Evolutionary conservation across 805 yeast genomes (phyloP).

Genomic region (Suhomyces sp.): DNA sequence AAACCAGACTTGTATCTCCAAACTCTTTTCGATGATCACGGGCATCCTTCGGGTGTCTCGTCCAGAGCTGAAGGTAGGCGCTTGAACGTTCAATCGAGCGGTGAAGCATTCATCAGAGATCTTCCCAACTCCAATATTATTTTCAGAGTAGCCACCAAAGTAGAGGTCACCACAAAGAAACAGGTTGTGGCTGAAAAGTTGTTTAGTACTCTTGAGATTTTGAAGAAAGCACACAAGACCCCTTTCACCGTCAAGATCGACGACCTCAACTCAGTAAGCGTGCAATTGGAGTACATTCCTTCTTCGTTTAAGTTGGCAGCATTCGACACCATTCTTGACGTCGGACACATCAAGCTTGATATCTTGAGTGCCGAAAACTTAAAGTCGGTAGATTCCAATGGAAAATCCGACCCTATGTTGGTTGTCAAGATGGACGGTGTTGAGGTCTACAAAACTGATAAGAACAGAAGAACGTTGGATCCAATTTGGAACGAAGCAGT

Average conservation of each 20-base stretch:
- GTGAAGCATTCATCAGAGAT: conserved; percentile 67
- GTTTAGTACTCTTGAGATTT: conserved; percentile 51
- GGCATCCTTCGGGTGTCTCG: conserved; percentile 56
- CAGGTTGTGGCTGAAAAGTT: conserved; percentile 52
- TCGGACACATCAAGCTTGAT: conserved; percentile 59
- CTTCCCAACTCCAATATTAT: conserved; percentile 56
- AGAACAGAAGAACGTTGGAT: conserved; percentile 60
- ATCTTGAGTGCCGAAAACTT: conserved; percentile 55
- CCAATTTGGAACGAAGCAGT: conserved; percentile 77
- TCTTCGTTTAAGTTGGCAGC: conserved; percentile 50
- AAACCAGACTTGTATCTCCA: conserved; percentile 53
- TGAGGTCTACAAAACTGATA: conserved; percentile 55
- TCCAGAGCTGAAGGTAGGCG: conserved; percentile 46
- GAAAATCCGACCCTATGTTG: conserved; percentile 73
- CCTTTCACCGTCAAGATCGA: conserved; percentile 48
- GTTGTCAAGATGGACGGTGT: conserved; percentile 52
- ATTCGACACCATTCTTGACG: conserved; percentile 63
- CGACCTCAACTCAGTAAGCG: conserved; percentile 34
- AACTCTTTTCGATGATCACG: conserved; percentile 61
- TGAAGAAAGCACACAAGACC: conserved; percentile 45
- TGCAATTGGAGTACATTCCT: conserved; percentile 63
- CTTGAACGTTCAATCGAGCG: conserved; percentile 45
- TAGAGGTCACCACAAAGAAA: conserved; percentile 43
- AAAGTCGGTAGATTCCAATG: conserved; percentile 63
- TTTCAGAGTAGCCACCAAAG: conserved; percentile 56